Evolutionary conservation across 371 early-diverging fungal species (phyloP), one percentile per base, ranked within the genome.

Genomic region (Smittium mucronatum): DNA sequence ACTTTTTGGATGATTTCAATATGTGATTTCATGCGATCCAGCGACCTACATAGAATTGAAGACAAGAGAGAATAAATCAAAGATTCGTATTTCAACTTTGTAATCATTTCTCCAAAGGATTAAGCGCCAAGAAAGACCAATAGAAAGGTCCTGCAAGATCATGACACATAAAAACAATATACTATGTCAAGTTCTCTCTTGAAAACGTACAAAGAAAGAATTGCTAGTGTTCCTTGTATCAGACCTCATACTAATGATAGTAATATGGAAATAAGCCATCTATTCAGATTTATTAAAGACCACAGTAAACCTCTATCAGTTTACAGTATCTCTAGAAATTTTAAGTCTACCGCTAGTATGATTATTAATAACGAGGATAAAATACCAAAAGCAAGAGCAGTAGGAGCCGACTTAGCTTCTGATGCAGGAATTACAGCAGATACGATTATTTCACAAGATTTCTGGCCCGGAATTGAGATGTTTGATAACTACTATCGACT

Each of bases 41-140:
- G 74, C 16, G 78, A 78, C 36, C 60, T 73, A 2, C 71, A 73
- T 15, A 69, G 71, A 32, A 73, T 76, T 2, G 71, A 74, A 33
- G 47, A 47, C 21, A 21, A 5, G 21, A 21, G 5, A 47, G 21
- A 5, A 5, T 11, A 11, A 47, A 47, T 47, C 21, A 11, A 11
- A 47, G 47, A 21, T 11, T 47, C 11, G 11, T 47, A 5, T 11
- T 11, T 47, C 5, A 47, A 47, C 11, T 21, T 47, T 11, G 47
- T 47, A 5, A 47, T 47, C 5, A 21, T 47, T 47, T 5, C 47
- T 11, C 47, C 47, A 5, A 47, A 47, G 21, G 5, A 47, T n/a
- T 5, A 47, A 47, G 47, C 5, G 11, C 69, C 63, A 63, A 59
- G 34, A n/a, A n/a, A 64, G 35, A 47, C 57, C 63, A 31, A 60